Base-by-base conservation (phyloP, 2,329 filamentous ascomycete species). In the Zasmidium cellare region DNA sequence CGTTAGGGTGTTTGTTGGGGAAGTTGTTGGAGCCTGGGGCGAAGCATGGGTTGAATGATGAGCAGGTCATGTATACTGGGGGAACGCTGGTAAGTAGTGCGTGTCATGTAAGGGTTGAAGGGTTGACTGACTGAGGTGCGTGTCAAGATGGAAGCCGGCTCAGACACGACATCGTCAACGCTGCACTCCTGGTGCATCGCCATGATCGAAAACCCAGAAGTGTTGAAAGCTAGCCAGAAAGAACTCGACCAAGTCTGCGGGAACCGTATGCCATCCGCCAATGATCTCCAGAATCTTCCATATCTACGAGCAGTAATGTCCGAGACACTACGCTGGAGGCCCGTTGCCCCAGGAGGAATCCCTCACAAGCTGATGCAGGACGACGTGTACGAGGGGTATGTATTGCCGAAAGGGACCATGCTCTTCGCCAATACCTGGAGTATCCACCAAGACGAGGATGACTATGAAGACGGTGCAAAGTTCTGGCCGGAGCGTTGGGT, bases 321-420 rank as follows among this genome's bases (percentile, higher is more conserved):
- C 52, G 73, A 75, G 58, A 64, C 64, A 5, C 63, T 74, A 55
- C 64, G 75, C 46, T 76, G 72, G 71, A 59, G 68, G 28, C 71
- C 71, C 25, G 67, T 72, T 18, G 51, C 57, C 7, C 65, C 67
- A 5, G 61, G 65, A 2, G 68, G 64, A 3, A 48, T 70, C 0
- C 77, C 78, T 0, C 78, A 81, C 53, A 74, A 76, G 48, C 77
- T 76, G 0, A 76, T 73, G 28, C 53, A 65, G 69, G 77, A 80
- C n/a, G 35, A 41, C 35, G 35, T 41, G 35, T 41, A 41, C 16
- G 35, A 41, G 35, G 16, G 35, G 3, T 41, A 41, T 41, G 35
- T 41, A 14, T 14, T 41, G n/a, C 35, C 35, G n/a, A 41, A 41
- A 18, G 35, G 35, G 3, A 41, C 35, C 35, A 41, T 41, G 35